Percentiles rank a stretch among this genome's conserved stretches.
Evolutionary conservation across 1,139 yeast species (phyloP).

Genomic region (Kodamaea arcana): DNA sequence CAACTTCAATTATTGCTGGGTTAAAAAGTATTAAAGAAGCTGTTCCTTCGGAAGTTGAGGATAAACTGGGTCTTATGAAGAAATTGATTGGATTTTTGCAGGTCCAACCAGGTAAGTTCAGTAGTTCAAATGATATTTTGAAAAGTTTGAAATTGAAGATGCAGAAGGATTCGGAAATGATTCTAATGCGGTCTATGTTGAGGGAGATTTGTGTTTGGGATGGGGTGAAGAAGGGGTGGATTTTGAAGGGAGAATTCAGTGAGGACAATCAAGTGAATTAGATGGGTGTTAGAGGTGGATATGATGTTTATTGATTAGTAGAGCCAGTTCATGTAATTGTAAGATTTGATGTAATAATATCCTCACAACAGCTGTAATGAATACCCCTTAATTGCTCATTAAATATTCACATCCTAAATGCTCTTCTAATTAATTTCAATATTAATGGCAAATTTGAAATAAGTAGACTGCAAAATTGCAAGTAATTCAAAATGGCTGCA

Average conservation of each 20-base stretch:
- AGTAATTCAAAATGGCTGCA: no score
- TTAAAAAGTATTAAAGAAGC: slow-evolving; percentile 23
- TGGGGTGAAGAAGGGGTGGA: slow-evolving; percentile 55
- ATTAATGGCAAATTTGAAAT: no score
- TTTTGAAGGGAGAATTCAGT: slow-evolving; percentile 49
- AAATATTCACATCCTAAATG: no score
- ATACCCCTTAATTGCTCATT: no score
- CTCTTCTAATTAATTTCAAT: no score
- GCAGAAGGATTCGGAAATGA: slow-evolving; percentile 52
- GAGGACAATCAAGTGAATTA: no score
- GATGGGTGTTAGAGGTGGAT: no score
- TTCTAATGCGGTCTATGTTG: slow-evolving; percentile 64
- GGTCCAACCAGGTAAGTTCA: slow-evolving; percentile 35
- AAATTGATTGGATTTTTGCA: slow-evolving; percentile 34
- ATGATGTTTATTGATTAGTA: no score
- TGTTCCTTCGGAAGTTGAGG: slow-evolving; percentile 12
- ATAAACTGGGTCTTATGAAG: slow-evolving; percentile 30
- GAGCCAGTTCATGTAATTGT: no score
- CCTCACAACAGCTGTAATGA: no score
- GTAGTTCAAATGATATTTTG: slow-evolving; percentile 58
- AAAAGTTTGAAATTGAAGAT: slow-evolving; percentile 44
- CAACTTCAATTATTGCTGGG: slow-evolving; percentile 31
- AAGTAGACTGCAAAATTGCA: no score
- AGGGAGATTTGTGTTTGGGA: slow-evolving; percentile 72
- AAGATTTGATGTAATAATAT: no score